A percentile compares a stretch with the other conserved stretches of the same genome.
Evolutionary conservation across 441 rosid species (phyloP).

Genomic region (Erysimum pusillum): DNA sequence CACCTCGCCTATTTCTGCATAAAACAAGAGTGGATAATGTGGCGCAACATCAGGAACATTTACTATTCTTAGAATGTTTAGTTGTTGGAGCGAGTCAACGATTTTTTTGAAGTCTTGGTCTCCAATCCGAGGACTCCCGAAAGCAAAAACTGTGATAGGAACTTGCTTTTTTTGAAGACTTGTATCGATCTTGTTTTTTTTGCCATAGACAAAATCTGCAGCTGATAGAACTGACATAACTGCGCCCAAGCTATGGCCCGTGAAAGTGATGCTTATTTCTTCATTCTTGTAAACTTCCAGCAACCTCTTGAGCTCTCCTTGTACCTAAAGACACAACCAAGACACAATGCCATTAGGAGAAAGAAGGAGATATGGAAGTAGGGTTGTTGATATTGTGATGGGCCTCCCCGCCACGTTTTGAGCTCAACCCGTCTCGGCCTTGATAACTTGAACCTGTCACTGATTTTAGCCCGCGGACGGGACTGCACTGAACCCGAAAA

Average conservation of each 20-base stretch:
- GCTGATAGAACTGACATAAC: constrained; percentile 50
- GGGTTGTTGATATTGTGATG: constrained; percentile 2
- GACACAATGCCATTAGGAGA: constrained; percentile 14
- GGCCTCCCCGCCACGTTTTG: neutral
- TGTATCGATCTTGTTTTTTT: constrained; percentile 33
- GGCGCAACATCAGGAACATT: constrained; percentile 63
- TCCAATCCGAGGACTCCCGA: constrained; percentile 59
- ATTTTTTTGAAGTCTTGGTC: constrained; percentile 43
- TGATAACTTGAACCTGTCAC: constrained; percentile 4
- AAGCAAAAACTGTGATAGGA: constrained; percentile 55
- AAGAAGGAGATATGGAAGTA: neutral
- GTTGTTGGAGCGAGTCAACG: constrained; percentile 36
- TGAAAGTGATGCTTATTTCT: constrained; percentile 54
- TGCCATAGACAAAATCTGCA: constrained; percentile 45
- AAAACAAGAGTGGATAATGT: constrained; percentile 47
- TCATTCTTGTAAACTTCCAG: constrained; percentile 53
- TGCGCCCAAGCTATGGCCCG: constrained; percentile 63
- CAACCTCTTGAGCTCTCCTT: constrained; percentile 52
- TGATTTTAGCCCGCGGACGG: neutral
- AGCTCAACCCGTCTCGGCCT: neutral
- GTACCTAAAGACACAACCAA: constrained; percentile 44
- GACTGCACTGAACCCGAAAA: neutral
- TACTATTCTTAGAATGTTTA: constrained; percentile 50
- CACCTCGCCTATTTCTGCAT: constrained; percentile 54
- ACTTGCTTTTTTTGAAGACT: constrained; percentile 21